Evolutionary conservation across 2,329 filamentous ascomycete species (phyloP).

Genomic region (Magnaporthiopsis rhizophila): DNA sequence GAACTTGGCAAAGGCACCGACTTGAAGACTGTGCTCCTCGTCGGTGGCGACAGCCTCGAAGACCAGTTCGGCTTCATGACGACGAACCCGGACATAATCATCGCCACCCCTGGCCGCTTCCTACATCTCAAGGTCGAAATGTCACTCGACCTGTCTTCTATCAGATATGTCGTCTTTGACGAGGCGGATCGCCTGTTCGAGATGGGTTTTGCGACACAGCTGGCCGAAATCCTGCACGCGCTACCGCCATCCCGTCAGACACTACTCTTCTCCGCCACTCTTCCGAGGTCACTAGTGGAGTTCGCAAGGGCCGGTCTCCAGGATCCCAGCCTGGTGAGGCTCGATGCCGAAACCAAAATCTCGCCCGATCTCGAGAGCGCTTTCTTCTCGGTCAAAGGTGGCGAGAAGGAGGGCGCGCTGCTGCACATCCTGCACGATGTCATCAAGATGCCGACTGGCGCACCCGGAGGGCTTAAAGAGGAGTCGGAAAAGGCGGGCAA

Average conservation of each 20-base stretch:
- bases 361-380: constrained; percentile 93
- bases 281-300: constrained; percentile 90
- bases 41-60: constrained; percentile 91
- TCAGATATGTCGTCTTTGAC: constrained; percentile 93
- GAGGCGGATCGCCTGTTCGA: constrained; percentile 96
- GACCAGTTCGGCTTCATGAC: constrained; percentile 93
- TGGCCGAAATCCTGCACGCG: constrained; percentile 87
- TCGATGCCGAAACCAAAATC: constrained; percentile 93
- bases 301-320: constrained; percentile 91
- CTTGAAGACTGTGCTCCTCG: constrained; percentile 79
- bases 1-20: constrained; percentile 88
- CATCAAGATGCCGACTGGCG: constrained; percentile 77
- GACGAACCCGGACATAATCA: constrained; percentile 91
- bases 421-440: constrained; percentile 84
- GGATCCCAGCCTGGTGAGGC: constrained; percentile 79
- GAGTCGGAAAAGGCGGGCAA: constrained; percentile 44
- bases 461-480: constrained; percentile 43
- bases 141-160: constrained; percentile 80
- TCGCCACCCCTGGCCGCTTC: constrained; percentile 93
- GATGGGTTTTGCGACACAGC: constrained; percentile 93
- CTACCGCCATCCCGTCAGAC: constrained; percentile 81
- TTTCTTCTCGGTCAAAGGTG: constrained; percentile 88
- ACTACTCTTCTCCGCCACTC: constrained; percentile 86
- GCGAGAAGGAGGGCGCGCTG: constrained; percentile 88
- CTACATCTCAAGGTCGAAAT: constrained; percentile 97